Conservation (phyloP, 148 eudicot genomes). For the Simmondsia chinensis region DNA sequence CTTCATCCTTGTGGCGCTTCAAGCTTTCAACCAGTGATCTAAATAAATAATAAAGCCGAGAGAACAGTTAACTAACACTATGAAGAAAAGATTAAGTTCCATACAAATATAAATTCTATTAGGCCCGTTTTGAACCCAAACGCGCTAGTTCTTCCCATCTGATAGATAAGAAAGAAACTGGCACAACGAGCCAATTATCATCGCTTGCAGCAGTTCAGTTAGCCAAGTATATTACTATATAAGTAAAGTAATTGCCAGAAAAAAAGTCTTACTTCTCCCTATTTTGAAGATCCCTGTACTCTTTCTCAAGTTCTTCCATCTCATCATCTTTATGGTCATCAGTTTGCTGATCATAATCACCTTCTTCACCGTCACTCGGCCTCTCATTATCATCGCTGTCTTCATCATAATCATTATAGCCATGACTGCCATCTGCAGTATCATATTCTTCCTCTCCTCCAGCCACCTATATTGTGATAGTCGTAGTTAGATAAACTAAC, state of each 20-base stretch:
- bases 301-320: slow-evolving; percentile 81
- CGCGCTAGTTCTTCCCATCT: too few relatives aligned
- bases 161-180: too few relatives aligned
- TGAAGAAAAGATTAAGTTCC: too few relatives aligned
- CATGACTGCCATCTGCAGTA: slow-evolving; percentile 17
- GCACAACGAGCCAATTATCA: too few relatives aligned
- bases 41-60: not conserved
- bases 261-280: slow-evolving; percentile 63
- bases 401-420: slow-evolving; percentile 8
- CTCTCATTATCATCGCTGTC: slow-evolving; percentile 14
- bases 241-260: too few relatives aligned
- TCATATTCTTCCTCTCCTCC: slow-evolving; percentile 18
- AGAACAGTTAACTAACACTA: not conserved
- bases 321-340: slow-evolving; percentile 34
- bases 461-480: slow-evolving; percentile 12
- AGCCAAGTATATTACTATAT: too few relatives aligned
- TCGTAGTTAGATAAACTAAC: not conserved
- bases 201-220: too few relatives aligned
- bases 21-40: slow-evolving; percentile 66
- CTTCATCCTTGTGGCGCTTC: slow-evolving; percentile 71
- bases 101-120: not conserved
- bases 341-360: slow-evolving; percentile 10
- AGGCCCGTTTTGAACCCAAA: too few relatives aligned
- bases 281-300: slow-evolving; percentile 41
- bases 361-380: slow-evolving; percentile 9